Conservation (phyloP, 2,329 filamentous ascomycete genomes). For the Ophiostoma himal-ulmi region DNA sequence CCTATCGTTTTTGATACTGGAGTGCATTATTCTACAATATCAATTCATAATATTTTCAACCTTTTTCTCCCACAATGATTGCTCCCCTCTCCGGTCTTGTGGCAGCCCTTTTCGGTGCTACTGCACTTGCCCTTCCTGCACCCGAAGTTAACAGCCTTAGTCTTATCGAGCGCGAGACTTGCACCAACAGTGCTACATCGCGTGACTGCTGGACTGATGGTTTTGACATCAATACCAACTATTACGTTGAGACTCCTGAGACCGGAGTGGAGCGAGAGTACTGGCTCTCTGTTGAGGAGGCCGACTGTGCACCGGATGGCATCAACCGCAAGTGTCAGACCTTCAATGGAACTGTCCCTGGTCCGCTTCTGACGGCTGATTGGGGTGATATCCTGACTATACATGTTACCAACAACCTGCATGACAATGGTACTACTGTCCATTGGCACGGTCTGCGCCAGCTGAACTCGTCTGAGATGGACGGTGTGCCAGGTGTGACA, state of each 20-base stretch:
- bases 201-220: slow-evolving; percentile 5
- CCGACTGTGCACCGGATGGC: background rate
- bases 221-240: slow-evolving; percentile 2
- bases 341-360: slow-evolving; percentile 34
- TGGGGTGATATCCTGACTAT: slow-evolving; percentile 46
- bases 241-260: background rate
- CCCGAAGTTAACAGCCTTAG: background rate
- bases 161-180: background rate
- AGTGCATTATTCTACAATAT: background rate
- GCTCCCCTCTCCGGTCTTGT: background rate
- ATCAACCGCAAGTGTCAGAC: slow-evolving; percentile 1
- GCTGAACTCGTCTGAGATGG: slow-evolving; percentile 39
- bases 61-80: background rate
- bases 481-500: slow-evolving; percentile 42
- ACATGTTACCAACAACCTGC: slow-evolving; percentile 54
- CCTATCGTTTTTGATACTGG: background rate
- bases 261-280: background rate
- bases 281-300: background rate
- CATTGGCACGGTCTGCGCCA: slow-evolving; percentile 48
- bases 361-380: slow-evolving; percentile 33
- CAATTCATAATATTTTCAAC: background rate
- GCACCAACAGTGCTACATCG: slow-evolving; percentile 3
- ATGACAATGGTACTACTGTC: slow-evolving; percentile 40
- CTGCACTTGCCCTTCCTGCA: background rate
- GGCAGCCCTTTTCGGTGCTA: background rate